Conservation (phyloP, 2,329 filamentous ascomycete genomes). For the Clonostachys rosea region DNA sequence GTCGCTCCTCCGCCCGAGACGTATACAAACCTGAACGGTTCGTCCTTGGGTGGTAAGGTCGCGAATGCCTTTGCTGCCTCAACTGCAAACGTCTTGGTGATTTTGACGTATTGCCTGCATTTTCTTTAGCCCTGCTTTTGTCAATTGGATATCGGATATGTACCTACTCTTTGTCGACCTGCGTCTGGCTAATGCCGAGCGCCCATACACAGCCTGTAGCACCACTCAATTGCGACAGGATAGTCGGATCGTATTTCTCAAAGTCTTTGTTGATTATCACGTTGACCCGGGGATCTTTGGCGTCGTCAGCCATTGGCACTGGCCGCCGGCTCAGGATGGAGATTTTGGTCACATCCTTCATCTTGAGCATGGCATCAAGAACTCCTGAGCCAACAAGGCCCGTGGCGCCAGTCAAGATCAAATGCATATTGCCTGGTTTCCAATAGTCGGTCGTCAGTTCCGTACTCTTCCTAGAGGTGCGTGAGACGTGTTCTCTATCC, state of each 20-base stretch:
- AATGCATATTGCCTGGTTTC: constrained; percentile 39
- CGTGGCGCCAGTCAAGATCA: constrained; percentile 66
- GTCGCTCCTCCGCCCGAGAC: constrained; percentile 64
- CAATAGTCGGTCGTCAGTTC: too few species aligned
- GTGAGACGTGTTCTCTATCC: too few species aligned
- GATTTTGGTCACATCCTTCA: constrained; percentile 53
- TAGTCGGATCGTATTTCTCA: constrained; percentile 46
- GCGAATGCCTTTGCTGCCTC: constrained; percentile 59
- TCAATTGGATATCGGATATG: too few species aligned
- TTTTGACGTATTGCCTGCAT: constrained; percentile 54
- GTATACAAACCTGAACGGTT: constrained; percentile 64
- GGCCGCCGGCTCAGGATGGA: constrained; percentile 64
- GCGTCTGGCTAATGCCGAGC: constrained; percentile 57
- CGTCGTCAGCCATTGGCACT: constrained; percentile 56
- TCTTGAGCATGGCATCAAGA: constrained; percentile 56
- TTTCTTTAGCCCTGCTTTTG: too few species aligned
- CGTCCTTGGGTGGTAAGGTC: constrained; percentile 28
- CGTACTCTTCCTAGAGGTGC: too few species aligned
- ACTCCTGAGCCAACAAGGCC: constrained; percentile 59
- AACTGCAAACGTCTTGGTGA: constrained; percentile 64
- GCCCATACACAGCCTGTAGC: constrained; percentile 72
- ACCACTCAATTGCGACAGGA: constrained; percentile 56
- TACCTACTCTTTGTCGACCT: constrained; percentile 47
- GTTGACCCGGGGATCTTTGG: constrained; percentile 52
- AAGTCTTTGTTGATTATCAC: constrained; percentile 71